Conservation (phyloP, 2,329 filamentous ascomycete genomes). For the Cyphellophora attinorum region DNA sequence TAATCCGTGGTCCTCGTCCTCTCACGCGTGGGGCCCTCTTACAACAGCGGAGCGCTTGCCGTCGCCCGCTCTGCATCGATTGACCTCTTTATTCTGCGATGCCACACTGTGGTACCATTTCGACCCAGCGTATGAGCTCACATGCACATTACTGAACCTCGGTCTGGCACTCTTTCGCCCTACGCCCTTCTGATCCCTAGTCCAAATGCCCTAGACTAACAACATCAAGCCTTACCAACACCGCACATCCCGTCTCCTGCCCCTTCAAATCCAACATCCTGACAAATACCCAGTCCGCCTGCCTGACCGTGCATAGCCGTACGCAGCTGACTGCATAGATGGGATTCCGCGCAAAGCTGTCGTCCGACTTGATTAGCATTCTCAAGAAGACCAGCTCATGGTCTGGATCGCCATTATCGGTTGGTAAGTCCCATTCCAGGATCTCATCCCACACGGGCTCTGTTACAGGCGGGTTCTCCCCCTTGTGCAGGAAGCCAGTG, state of each 20-base stretch:
- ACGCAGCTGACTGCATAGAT: slow-evolving; percentile 16
- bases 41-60: too few relatives aligned
- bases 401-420: too few relatives aligned
- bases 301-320: slow-evolving; percentile 14
- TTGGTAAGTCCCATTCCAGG: slow-evolving; percentile 17
- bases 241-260: slow-evolving; percentile 10
- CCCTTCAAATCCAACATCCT: slow-evolving; percentile 14
- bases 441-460: slow-evolving; percentile 18
- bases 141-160: too few relatives aligned
- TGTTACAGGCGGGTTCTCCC: slow-evolving; percentile 10
- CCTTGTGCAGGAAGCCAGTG: slow-evolving; percentile 9
- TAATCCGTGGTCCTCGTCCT: too few relatives aligned
- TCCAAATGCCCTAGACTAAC: too few relatives aligned
- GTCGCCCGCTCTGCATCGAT: too few relatives aligned
- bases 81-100: too few relatives aligned
- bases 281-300: slow-evolving; percentile 15
- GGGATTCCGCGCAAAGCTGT: slow-evolving; percentile 15
- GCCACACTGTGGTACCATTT: too few relatives aligned
- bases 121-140: too few relatives aligned
- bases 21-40: too few relatives aligned
- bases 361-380: slow-evolving; percentile 18
- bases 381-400: slow-evolving; percentile 17
- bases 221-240: slow-evolving; percentile 15
- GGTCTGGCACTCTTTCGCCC: too few relatives aligned
- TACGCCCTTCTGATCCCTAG: too few relatives aligned